Base-by-base conservation (phyloP, 306 rosid species). In the Canavalia gladiata region DNA sequence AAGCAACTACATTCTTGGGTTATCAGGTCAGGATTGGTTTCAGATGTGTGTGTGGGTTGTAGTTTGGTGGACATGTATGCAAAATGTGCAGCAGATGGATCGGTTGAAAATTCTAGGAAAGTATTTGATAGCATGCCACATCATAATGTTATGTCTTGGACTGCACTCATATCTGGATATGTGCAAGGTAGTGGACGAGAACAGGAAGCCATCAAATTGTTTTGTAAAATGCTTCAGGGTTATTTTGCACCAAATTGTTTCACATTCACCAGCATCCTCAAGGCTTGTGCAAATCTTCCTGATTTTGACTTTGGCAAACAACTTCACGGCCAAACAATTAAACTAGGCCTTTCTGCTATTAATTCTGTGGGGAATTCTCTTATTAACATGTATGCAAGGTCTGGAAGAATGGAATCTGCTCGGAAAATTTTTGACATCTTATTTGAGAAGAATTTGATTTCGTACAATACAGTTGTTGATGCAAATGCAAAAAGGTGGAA, bases 141-240 rank as follows among this genome's bases (percentile, higher is more conserved):
- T 49, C 89, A 72, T 75, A 89, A 84, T 82, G 91, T 89, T 73
- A 68, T 91, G 88, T 87, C 91, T 41, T 91, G 95, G 95, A 91
- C 95, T 30, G 88, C 89, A 8, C 79, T 91, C 67, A 87, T 89
- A 47, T 35, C 87, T 0, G 91, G 84, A 28, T 84, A 86, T 67
- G 90, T 76, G 13, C 86, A 82, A 79, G 79, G 81, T 3, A 50
- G 82, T 46, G 88, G 89, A 18, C 58, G 11, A 66, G 89, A 89
- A 51, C 52, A 43, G 77, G 88, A 89, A 68, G 91, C 91, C 45
- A 18, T 89, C 1, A 45, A 78, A 47, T 63, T 89, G 81, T 86
- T 91, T 59, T 7, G 72, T 59, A 54, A 67, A 37, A 89, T 89
- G 92, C 68, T 85, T 71, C 59, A 42, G 50, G 87, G 84, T 64